Base-by-base conservation (phyloP, 352 stramenopile genomes). In the Phytophthora sp. region DNA sequence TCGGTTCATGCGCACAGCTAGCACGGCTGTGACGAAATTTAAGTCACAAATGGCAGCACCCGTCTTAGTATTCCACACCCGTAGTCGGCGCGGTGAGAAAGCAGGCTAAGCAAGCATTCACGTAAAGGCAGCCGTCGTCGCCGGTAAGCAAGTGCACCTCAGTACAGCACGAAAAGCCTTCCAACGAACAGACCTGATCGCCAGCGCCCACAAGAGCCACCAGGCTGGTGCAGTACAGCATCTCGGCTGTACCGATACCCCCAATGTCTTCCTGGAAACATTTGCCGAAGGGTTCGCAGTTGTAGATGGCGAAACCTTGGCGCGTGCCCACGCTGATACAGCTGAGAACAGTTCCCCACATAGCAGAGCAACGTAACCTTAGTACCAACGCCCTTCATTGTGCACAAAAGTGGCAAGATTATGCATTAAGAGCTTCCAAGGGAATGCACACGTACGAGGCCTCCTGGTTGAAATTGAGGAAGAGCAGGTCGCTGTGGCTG, bases 61-160 rank as follows among this genome's bases (percentile, higher is more conserved):
- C 15, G 89, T 97, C 72, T 96, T 97, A 50, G 90, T 97, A 68
- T 98, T 97, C 89, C 91, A 97, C 35, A 98, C 82, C 27, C 90
- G 88, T 55, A 98, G 63, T n/a, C 91, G 71, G 4, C 92, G 80
- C 4, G 92, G 91, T 20, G 91, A 97, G 67, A 98, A 98, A 12
- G 90, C 91, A 41, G 90, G 88, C 82, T 96, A 45, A n/a, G 65
- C 5, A 47, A 30, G 7, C 21, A 26, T n/a, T 21, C 1, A n/a
- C 31, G 41, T 38, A 39, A 26, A 41, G n/a, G 50, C 30, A 55
- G 13, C n/a, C 31, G 11, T n/a, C 29, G 24, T 33, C 53, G 51
- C 5, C 11, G 4, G 35, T 58, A 35, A 59, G 23, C 13, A 54
- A 35, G 7, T 21, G 7, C 35, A 29, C 13, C n/a, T 1, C 23